A percentile compares a stretch with the other conserved stretches of the same genome.
Conservation (phyloP, 1,284 basidiomycete species). For the Stereum hirsutum region DNA sequence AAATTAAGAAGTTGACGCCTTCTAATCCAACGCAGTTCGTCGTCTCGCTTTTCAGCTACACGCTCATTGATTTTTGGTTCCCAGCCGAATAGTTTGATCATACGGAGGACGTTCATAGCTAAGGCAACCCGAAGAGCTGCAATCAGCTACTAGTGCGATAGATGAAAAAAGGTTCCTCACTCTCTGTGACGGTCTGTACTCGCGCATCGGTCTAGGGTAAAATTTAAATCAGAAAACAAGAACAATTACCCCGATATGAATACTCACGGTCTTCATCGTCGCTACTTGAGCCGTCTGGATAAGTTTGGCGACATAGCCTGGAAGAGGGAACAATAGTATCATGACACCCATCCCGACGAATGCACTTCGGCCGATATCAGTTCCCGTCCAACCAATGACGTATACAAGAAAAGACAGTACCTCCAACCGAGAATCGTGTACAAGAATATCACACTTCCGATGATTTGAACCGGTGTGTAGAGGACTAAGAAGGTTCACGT, state of each 20-base stretch:
- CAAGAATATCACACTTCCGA: conserved; percentile 31
- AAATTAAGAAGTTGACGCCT: conserved; percentile 31
- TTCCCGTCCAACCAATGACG: too few species aligned
- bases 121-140: background rate
- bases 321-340: conserved; percentile 41
- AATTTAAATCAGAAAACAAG: conserved; percentile 18
- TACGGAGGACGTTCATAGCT: conserved; percentile 35
- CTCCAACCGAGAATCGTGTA: conserved; percentile 40
- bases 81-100: conserved; percentile 57
- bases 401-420: conserved; percentile 12
- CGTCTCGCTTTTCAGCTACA: conserved; percentile 40
- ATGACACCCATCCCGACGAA: conserved; percentile 46
- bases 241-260: background rate
- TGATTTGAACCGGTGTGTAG: conserved; percentile 25
- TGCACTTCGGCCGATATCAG: too few species aligned
- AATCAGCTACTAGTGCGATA: background rate
- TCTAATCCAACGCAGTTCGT: conserved; percentile 42
- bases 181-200: conserved; percentile 40
- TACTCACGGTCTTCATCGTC: conserved; percentile 21
- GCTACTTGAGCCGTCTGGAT: conserved; percentile 21
- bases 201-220: conserved; percentile 33
- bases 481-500: conserved; percentile 14
- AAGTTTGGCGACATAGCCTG: conserved; percentile 24
- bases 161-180: conserved; percentile 16
- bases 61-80: conserved; percentile 35